Conservation (phyloP, 768 basidiomycete species). For the Lyophyllum decastes region DNA sequence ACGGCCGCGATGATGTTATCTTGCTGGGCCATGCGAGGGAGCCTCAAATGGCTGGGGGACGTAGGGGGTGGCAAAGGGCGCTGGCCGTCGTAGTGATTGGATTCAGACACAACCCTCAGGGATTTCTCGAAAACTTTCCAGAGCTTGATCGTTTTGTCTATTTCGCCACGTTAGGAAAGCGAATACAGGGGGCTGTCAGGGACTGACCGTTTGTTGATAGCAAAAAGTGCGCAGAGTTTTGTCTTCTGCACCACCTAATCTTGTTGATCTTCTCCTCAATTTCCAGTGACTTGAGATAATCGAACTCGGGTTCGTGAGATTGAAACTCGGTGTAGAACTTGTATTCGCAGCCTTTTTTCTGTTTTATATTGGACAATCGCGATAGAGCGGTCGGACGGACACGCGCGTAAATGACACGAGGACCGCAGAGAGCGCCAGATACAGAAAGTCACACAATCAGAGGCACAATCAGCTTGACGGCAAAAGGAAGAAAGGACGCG, state of each 20-base stretch:
- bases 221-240: slow-evolving; percentile 96
- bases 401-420: slow-evolving; percentile 11
- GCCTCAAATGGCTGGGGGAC: slow-evolving; percentile 61
- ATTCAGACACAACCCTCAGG: slow-evolving; percentile 93
- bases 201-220: slow-evolving; percentile 91
- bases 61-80: slow-evolving; percentile 67
- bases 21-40: slow-evolving; percentile 91
- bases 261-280: slow-evolving; percentile 99
- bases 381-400: slow-evolving; percentile 20
- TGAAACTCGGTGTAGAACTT: slow-evolving; percentile 99
- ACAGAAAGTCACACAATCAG: slow-evolving; percentile 24
- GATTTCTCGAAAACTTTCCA: slow-evolving; percentile 99
- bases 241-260: slow-evolving; percentile 99
- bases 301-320: slow-evolving; percentile 99
- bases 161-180: slow-evolving; percentile 7
- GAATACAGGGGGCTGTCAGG: not conserved
- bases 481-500: slow-evolving; percentile 17
- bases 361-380: slow-evolving; percentile 18
- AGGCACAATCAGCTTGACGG: slow-evolving; percentile 31
- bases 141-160: slow-evolving; percentile 99
- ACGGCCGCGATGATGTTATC: slow-evolving; percentile 99
- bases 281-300: slow-evolving; percentile 99
- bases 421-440: slow-evolving; percentile 15
- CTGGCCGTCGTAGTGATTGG: slow-evolving; percentile 86
- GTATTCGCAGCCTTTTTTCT: slow-evolving; percentile 99